phyloP scores from a whole-genome alignment of 768 basidiomycete genomes.

The Vararia minispora region DNA sequence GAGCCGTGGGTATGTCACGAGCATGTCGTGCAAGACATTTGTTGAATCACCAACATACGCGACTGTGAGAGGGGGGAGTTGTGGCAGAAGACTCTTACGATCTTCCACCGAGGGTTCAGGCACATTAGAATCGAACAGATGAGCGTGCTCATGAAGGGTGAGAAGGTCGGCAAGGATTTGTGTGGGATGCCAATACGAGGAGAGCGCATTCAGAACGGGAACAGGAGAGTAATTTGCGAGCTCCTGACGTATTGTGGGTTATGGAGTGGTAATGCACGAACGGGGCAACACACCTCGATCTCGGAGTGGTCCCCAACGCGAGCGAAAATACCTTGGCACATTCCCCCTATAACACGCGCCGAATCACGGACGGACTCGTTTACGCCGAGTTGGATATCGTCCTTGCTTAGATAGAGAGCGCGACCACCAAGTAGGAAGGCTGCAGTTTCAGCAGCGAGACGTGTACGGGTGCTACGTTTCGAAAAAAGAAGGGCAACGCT shows the following conservation, averaged over 20 bases:
- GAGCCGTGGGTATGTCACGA: slow-evolving; percentile 86
- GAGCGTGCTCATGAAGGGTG: slow-evolving; percentile 71
- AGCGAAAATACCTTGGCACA: slow-evolving; percentile 96
- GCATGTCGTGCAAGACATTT: slow-evolving; percentile 95
- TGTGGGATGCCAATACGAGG: slow-evolving; percentile 92
- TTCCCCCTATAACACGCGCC: slow-evolving; percentile 80
- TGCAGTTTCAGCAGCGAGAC: slow-evolving; percentile 81
- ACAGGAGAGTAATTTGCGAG: slow-evolving; percentile 84
- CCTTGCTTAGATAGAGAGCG: slow-evolving; percentile 78
- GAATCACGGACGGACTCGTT: slow-evolving; percentile 85
- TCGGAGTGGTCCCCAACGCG: slow-evolving; percentile 89
- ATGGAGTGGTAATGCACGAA: slow-evolving; percentile 2
- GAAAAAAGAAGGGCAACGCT: slow-evolving; percentile 85
- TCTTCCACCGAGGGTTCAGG: slow-evolving; percentile 1
- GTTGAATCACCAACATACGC: slow-evolving; percentile 93
- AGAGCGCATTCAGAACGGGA: slow-evolving; percentile 93
- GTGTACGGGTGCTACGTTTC: slow-evolving; percentile 89
- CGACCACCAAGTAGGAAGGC: slow-evolving; percentile 72
- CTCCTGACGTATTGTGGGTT: slow-evolving; percentile 40
- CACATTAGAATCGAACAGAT: slow-evolving; percentile 32
- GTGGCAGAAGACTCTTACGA: slow-evolving; percentile 26
- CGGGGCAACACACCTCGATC: slow-evolving; percentile 56
- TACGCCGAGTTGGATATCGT: slow-evolving; percentile 93
- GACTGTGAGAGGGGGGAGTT: slow-evolving; percentile 71
- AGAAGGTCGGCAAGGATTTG: slow-evolving; percentile 91